A percentile compares a stretch with the other conserved stretches of the same genome.
These are phyloP conservation scores for Coffea canephora DNA, from an alignment of 257 asterid genomes.

Conservation along the genomic window DNA sequence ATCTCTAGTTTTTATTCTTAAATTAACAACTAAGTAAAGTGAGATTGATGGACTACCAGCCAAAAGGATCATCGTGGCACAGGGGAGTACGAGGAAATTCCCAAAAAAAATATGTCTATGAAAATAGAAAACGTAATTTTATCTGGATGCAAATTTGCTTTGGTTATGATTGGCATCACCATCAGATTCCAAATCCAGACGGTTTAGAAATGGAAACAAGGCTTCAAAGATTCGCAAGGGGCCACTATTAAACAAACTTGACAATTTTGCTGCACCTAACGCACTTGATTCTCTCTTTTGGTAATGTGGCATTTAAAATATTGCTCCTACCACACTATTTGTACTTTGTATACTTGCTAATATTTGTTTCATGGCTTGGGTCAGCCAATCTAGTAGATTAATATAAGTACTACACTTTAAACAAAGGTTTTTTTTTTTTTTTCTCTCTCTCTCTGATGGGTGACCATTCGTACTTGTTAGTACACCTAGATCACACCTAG, in stretches of 20 bases:
- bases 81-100: too few species aligned
- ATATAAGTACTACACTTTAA: too few species aligned
- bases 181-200: slow-evolving; percentile 26
- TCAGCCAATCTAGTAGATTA: neutral
- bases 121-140: neutral
- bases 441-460: too few species aligned
- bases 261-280: slow-evolving; percentile 42
- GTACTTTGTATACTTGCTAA: neutral
- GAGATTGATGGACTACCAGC: too few species aligned
- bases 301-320: neutral
- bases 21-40: too few species aligned
- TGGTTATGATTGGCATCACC: neutral
- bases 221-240: slow-evolving; percentile 19
- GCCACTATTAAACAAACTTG: slow-evolving; percentile 18
- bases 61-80: too few species aligned
- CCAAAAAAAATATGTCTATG: too few species aligned
- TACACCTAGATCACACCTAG: too few species aligned
- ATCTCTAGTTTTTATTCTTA: too few species aligned
- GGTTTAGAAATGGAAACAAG: slow-evolving; percentile 18
- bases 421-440: too few species aligned
- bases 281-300: slow-evolving; percentile 16
- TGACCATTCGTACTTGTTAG: too few species aligned
- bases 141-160: neutral
- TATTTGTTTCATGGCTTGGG: neutral
- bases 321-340: neutral